Conservation (phyloP, 2,329 filamentous ascomycete genomes). For the Clarireedia paspali region DNA sequence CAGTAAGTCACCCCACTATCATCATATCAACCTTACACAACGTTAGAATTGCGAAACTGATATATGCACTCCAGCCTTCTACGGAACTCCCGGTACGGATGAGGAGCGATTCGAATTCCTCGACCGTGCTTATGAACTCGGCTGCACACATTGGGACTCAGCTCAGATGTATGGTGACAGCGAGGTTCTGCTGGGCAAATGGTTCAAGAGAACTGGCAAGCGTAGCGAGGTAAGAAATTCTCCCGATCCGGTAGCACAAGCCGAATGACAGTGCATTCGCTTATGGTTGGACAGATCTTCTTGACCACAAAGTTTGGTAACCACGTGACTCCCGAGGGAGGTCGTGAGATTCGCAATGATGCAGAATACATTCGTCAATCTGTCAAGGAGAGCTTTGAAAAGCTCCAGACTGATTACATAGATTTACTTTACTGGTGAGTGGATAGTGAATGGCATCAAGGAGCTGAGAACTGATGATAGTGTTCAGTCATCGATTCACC, state of each 20-base stretch:
- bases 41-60: neutral
- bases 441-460: neutral
- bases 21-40: neutral
- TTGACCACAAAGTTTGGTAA: slow-evolving; percentile 32
- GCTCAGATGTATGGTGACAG: slow-evolving; percentile 30
- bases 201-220: slow-evolving; percentile 33
- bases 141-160: slow-evolving; percentile 30
- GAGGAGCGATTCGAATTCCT: slow-evolving; percentile 31
- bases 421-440: slow-evolving; percentile 10
- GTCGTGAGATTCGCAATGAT: slow-evolving; percentile 4
- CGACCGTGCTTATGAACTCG: slow-evolving; percentile 31
- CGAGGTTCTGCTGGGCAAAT: slow-evolving; percentile 40
- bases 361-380: slow-evolving; percentile 10
- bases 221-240: slow-evolving; percentile 1
- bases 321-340: slow-evolving; percentile 6
- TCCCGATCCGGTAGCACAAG: slow-evolving; percentile 19
- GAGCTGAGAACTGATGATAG: neutral
- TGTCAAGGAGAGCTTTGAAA: slow-evolving; percentile 9
- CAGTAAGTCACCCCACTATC: neutral
- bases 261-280: slow-evolving; percentile 27
- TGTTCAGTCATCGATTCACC: slow-evolving; percentile 31
- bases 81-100: slow-evolving; percentile 28
- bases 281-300: slow-evolving; percentile 31
- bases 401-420: slow-evolving; percentile 10
- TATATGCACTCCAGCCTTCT: slow-evolving; percentile 13